Evolutionary conservation across 768 basidiomycete genomes (phyloP), one percentile per base, ranked within the genome.

Genomic region (Tulasnella sp.): DNA sequence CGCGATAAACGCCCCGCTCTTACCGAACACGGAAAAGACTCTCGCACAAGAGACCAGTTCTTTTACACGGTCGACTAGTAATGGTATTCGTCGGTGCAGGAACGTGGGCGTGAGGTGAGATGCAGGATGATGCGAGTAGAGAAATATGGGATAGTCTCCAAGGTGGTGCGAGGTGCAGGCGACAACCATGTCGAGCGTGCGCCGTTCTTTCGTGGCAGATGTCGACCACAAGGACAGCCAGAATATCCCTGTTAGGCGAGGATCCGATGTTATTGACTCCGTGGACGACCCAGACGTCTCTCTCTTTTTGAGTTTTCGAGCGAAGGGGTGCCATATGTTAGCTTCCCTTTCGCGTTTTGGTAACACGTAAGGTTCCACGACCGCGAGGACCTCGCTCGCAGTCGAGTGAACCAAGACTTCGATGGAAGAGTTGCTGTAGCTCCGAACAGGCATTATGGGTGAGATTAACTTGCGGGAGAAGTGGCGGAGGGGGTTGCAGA

Each of bases 91-190:
- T 5, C 80, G 81, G 1, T 76, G 71, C 16, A 86, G 77, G 42
- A 80, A 79, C 1, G 81, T 76, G n/a, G 76, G 59, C 63, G 78
- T 75, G 36, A 90, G 82, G 5, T 74, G 73, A 17, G 77, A 75
- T 17, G 77, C 73, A 62, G 72, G 77, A 26, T 78, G 79, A 8
- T 81, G 79, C 19, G 82, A 79, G 76, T 83, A 85, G 35, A 92
- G 81, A 80, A 92, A 92, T 8, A 89, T 75, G 2, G 91, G 91
- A 75, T 91, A 89, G 63, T 81, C 77, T 0, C 85, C 89, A 66
- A 89, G 80, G 22, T 79, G 77, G 0, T 86, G 86, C 35, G 83
- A 78, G 0, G 88, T 90, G 75, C 86, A 86, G 12, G 89, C 84
- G 3, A 90, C 80, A 9, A 92, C 79, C 44, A 76, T 71, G 65